phyloP scores from a whole-genome alignment of 1,284 basidiomycete species.

The Clitocybe nebularis region DNA sequence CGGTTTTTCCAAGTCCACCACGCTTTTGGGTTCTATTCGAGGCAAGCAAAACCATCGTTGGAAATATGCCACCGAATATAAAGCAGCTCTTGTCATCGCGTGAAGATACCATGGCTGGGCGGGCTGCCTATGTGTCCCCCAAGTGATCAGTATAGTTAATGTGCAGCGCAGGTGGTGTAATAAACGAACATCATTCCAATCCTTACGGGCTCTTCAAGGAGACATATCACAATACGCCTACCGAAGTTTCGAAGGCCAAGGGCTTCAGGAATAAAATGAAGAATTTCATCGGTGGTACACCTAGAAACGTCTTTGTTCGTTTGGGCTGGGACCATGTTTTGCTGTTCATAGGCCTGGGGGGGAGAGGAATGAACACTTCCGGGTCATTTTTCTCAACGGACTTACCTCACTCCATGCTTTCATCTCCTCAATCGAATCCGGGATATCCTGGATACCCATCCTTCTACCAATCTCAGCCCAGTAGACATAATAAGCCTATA shows the following conservation, averaged over 20 bases:
- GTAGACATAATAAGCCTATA: slow-evolving; percentile 34
- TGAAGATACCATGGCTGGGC: slow-evolving; percentile 28
- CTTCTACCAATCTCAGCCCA: slow-evolving; percentile 38
- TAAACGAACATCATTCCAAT: slow-evolving; percentile 40
- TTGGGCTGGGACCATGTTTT: slow-evolving; percentile 35
- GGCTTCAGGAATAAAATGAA: slow-evolving; percentile 30
- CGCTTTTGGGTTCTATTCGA: slow-evolving; percentile 18
- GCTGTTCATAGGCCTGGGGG: slow-evolving; percentile 35
- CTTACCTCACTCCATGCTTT: slow-evolving; percentile 31
- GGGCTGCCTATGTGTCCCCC: slow-evolving; percentile 25
- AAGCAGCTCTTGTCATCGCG: slow-evolving; percentile 17
- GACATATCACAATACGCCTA: slow-evolving; percentile 25
- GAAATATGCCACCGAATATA: slow-evolving; percentile 24
- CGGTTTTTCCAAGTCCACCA: slow-evolving; percentile 21
- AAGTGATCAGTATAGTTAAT: neutral
- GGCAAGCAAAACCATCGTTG: slow-evolving; percentile 36
- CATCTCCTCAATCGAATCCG: slow-evolving; percentile 32
- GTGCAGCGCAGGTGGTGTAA: too few relatives aligned
- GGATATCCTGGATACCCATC: slow-evolving; percentile 42
- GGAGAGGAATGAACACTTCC: neutral
- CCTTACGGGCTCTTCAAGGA: slow-evolving; percentile 36
- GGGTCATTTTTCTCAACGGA: slow-evolving; percentile 1
- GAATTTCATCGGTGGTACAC: slow-evolving; percentile 34
- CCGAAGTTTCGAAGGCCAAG: slow-evolving; percentile 33
- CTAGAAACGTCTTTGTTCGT: slow-evolving; percentile 34